A percentile compares a stretch with the other conserved stretches of the same genome.
Conservation (phyloP, 2,329 filamentous ascomycete genomes). For the Cytospora piceae region DNA sequence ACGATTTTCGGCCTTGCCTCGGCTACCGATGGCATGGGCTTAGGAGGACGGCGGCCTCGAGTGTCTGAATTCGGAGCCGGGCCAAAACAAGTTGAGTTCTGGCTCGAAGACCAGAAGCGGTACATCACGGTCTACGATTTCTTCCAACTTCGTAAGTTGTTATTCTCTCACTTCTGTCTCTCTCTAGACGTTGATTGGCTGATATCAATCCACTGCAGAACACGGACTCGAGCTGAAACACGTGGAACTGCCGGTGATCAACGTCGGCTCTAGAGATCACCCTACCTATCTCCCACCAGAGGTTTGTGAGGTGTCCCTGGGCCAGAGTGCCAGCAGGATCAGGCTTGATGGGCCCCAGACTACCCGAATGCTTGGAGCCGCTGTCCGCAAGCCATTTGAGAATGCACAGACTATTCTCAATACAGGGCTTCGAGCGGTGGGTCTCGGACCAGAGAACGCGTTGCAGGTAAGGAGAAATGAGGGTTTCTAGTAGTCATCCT, state of each 20-base stretch:
- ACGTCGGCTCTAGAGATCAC: slow-evolving; percentile 55
- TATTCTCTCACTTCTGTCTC: slow-evolving; percentile 25
- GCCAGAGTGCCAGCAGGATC: slow-evolving; percentile 48
- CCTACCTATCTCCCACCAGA: slow-evolving; percentile 63
- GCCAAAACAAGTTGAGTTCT: slow-evolving; percentile 59
- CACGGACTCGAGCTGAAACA: slow-evolving; percentile 43
- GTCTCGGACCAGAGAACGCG: slow-evolving; percentile 45
- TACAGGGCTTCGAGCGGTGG: slow-evolving; percentile 52
- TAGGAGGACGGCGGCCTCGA: slow-evolving; percentile 30
- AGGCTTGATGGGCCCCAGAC: slow-evolving; percentile 58
- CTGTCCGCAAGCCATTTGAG: slow-evolving; percentile 55
- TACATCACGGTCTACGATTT: slow-evolving; percentile 59
- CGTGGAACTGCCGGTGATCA: slow-evolving; percentile 55
- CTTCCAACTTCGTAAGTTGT: slow-evolving; percentile 45
- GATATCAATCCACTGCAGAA: slow-evolving; percentile 32
- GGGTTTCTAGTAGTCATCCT: neutral
- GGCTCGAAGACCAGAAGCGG: slow-evolving; percentile 40
- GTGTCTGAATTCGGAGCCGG: slow-evolving; percentile 46
- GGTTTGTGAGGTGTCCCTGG: slow-evolving; percentile 57
- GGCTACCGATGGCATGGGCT: slow-evolving; percentile 37
- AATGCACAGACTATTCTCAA: slow-evolving; percentile 60
- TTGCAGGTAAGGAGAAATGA: slow-evolving; percentile 40
- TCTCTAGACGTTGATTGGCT: neutral
- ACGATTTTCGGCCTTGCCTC: slow-evolving; percentile 43
- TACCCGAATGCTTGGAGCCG: slow-evolving; percentile 61